Evolutionary conservation across 2,329 filamentous ascomycete species (phyloP).

Genomic region (Trichophyton simii): DNA sequence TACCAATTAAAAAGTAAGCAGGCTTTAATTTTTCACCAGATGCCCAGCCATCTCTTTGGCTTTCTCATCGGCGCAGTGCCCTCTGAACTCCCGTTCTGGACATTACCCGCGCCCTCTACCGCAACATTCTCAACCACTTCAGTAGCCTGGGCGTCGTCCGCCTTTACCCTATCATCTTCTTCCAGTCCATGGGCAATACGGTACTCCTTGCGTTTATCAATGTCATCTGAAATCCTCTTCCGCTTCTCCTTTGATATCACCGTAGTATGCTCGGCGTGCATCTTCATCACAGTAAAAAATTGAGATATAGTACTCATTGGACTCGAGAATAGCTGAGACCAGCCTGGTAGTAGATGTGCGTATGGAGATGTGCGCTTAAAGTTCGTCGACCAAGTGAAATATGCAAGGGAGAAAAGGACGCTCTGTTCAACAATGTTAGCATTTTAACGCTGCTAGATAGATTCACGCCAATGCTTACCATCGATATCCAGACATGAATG

Average conservation of each 20-base stretch:
- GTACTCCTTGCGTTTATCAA: constrained; percentile 74
- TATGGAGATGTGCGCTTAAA: constrained; percentile 70
- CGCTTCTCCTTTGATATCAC: constrained; percentile 58
- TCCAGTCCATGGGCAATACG: constrained; percentile 75
- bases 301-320: constrained; percentile 56
- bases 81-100: constrained; percentile 10
- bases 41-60: constrained; percentile 70
- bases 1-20: background rate
- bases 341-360: constrained; percentile 61
- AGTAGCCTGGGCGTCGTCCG: constrained; percentile 13
- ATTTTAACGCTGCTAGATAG: background rate
- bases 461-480: constrained; percentile 45
- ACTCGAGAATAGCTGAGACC: constrained; percentile 54
- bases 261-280: constrained; percentile 63
- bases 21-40: constrained; percentile 47
- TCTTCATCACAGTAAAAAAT: constrained; percentile 58
- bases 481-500: constrained; percentile 70
- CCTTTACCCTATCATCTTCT: constrained; percentile 29
- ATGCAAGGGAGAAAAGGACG: constrained; percentile 55
- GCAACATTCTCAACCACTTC: background rate
- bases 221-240: constrained; percentile 64
- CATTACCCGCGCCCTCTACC: constrained; percentile 18
- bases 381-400: constrained; percentile 63
- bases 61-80: constrained; percentile 34
- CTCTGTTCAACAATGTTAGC: constrained; percentile 34